Evolutionary conservation across 768 basidiomycete species (phyloP).

Genomic region (Leucocoprinus leucothites): DNA sequence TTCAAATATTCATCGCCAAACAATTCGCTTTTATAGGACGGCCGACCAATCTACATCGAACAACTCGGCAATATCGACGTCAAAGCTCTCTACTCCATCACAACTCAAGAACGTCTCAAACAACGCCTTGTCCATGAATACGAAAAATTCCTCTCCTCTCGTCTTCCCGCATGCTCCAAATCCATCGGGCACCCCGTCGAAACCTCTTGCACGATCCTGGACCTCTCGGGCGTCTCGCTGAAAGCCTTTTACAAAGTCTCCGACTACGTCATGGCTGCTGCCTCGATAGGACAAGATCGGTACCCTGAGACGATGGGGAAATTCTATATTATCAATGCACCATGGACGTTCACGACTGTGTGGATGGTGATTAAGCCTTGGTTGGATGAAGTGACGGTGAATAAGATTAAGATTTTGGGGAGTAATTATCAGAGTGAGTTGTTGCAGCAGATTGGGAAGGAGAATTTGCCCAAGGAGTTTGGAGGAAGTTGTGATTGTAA

Average conservation of each 20-base stretch:
- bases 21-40: too few species aligned
- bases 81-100: slow-evolving; percentile 73
- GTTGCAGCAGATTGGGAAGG: slow-evolving; percentile 75
- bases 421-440: slow-evolving; percentile 70
- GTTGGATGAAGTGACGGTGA: slow-evolving; percentile 93
- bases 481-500: slow-evolving; percentile 79
- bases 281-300: slow-evolving; percentile 81
- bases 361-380: slow-evolving; percentile 90
- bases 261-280: slow-evolving; percentile 79
- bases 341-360: slow-evolving; percentile 86
- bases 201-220: slow-evolving; percentile 97
- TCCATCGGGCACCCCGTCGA: slow-evolving; percentile 85
- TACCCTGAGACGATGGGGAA: slow-evolving; percentile 97
- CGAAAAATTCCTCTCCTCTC: slow-evolving; percentile 79
- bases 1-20: neutral
- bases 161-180: slow-evolving; percentile 75
- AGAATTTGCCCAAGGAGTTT: slow-evolving; percentile 83
- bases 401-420: slow-evolving; percentile 92
- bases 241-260: slow-evolving; percentile 87
- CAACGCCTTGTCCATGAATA: slow-evolving; percentile 90
- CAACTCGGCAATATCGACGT: slow-evolving; percentile 89
- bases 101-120: slow-evolving; percentile 85
- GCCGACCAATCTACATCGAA: slow-evolving; percentile 94
- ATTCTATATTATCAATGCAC: slow-evolving; percentile 98
- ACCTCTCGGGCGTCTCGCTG: slow-evolving; percentile 70